Base-by-base conservation (phyloP, 2,329 filamentous ascomycete genomes). In the Nemania bipapillata region DNA sequence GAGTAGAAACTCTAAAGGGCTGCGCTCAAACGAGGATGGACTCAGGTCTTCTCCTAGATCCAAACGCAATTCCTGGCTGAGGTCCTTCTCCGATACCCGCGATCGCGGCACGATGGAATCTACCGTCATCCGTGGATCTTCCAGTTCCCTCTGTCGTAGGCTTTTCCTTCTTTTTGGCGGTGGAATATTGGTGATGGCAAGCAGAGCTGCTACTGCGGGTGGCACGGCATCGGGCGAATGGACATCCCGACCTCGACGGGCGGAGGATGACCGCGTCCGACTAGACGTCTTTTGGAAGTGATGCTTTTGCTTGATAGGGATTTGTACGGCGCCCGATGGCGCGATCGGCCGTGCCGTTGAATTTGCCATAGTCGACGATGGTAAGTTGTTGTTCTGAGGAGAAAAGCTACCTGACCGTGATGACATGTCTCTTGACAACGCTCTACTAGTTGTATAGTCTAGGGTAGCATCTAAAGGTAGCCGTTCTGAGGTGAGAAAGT, bases 131-230 rank as follows among this genome's bases (percentile, higher is more conserved):
- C 80, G 77, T 73, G 68, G 65, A 52, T 69, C 69, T 35, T 62
- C 70, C 30, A 68, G 73, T 66, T 69, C 74, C 56, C 72, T 75
- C 42, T 77, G 77, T 24, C 77, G 76, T 50, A 75, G 56, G 55
- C 74, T 80, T 40, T 80, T 79, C 55, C 79, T 77, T 30, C 79
- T 77, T 63, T 80, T 83, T 72, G 83, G 79, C 57, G 84, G 78
- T 72, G 87, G 89, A 57, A 91, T 91, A 69, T 83, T 85, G 32
- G 89, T 91, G 61, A 89, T 82, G 35, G 89, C 89, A 37, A 91
- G 81, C 30, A 91, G 80, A 12, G 87, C 87, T 5, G 87, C 87
- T 30, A 90, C 84, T 0, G 87, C 89, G 0, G 88, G 84, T 4
- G 88, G 85, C 24, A 90, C 81, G 17, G 83, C 80, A 65, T 88